Percentiles rank a stretch among this genome's conserved stretches.
phyloP scores from a whole-genome alignment of 2,329 filamentous ascomycete genomes.

The Dothistroma pini region DNA sequence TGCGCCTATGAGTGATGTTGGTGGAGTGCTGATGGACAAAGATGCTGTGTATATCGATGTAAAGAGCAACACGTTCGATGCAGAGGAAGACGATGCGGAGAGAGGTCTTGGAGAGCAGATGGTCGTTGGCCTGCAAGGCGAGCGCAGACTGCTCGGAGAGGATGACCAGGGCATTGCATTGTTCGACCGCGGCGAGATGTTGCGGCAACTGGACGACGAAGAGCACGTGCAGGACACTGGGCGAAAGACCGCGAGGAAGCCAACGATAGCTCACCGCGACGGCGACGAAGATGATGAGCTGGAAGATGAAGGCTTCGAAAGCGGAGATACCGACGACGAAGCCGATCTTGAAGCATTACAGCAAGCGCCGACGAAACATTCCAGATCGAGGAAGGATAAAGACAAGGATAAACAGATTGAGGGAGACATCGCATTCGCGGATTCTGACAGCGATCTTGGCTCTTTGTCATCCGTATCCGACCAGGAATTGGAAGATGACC shows the following conservation, averaged over 20 bases:
- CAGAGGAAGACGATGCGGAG: conserved; percentile 61
- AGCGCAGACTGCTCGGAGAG: conserved; percentile 76
- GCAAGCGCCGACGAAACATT: conserved; percentile 48
- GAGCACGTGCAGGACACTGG: conserved; percentile 42
- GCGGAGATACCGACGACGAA: conserved; percentile 54
- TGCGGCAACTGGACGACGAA: conserved; percentile 55
- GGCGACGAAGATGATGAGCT: conserved; percentile 49
- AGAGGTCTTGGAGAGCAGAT: conserved; percentile 93
- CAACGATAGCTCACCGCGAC: conserved; percentile 48
- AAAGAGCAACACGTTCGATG: conserved; percentile 67
- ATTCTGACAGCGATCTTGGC: conserved; percentile 94
- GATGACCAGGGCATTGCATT: conserved; percentile 78
- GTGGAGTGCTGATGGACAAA: conserved; percentile 91
- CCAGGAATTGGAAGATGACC: conserved; percentile 50
- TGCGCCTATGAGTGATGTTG: conserved; percentile 97
- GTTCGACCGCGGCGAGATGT: conserved; percentile 71
- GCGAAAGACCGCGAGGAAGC: conserved; percentile 44
- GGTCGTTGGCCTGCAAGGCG: conserved; percentile 82
- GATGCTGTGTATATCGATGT: conserved; percentile 89
- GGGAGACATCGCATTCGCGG: conserved; percentile 83
- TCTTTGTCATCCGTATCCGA: conserved; percentile 68
- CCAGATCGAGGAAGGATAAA: conserved; percentile 49
- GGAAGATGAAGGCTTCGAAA: conserved; percentile 50
- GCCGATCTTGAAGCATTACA: conserved; percentile 41
- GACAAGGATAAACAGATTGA: conserved; percentile 51